Evolutionary conservation across 1,284 basidiomycete genomes (phyloP).

Genomic region (Sporisorium graminicola): DNA sequence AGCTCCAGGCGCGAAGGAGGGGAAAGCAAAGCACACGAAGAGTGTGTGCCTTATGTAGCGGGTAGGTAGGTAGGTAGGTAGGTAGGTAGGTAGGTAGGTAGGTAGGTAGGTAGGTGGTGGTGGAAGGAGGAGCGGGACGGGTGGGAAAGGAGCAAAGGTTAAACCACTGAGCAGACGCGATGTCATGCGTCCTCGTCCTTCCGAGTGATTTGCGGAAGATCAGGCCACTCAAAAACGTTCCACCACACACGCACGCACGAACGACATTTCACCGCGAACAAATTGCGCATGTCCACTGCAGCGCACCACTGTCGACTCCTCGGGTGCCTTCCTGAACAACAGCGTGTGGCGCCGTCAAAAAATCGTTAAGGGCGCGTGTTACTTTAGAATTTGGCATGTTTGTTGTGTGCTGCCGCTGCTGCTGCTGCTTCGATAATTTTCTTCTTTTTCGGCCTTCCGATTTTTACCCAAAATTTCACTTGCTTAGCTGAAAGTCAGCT

Average conservation of each 20-base stretch:
- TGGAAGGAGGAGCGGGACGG: neutral
- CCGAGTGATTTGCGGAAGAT: slow-evolving; percentile 3
- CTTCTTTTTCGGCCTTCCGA: neutral
- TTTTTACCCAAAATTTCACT: neutral
- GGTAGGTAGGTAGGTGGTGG: too few species aligned
- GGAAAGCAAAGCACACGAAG: slow-evolving; percentile 9
- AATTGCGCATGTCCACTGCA: neutral
- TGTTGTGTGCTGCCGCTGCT: neutral
- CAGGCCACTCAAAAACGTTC: slow-evolving; percentile 9
- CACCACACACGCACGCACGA: slow-evolving; percentile 4
- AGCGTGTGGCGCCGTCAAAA: neutral
- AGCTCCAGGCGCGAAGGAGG: slow-evolving; percentile 1
- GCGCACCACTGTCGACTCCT: too few species aligned
- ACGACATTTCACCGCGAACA: too few species aligned
- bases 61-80: neutral
- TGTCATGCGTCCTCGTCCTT: neutral
- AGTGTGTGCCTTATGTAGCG: slow-evolving; percentile 11
- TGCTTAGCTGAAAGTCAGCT: slow-evolving; percentile 5
- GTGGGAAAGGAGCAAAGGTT: neutral
- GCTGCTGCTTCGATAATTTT: neutral
- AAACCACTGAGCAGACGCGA: too few species aligned
- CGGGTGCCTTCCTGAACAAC: neutral
- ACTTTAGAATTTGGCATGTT: slow-evolving; percentile 1
- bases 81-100: too few species aligned
- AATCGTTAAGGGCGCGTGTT: neutral